Evolutionary conservation across 2,329 filamentous ascomycete genomes (phyloP).

Genomic region (Claviceps fusiformis): DNA sequence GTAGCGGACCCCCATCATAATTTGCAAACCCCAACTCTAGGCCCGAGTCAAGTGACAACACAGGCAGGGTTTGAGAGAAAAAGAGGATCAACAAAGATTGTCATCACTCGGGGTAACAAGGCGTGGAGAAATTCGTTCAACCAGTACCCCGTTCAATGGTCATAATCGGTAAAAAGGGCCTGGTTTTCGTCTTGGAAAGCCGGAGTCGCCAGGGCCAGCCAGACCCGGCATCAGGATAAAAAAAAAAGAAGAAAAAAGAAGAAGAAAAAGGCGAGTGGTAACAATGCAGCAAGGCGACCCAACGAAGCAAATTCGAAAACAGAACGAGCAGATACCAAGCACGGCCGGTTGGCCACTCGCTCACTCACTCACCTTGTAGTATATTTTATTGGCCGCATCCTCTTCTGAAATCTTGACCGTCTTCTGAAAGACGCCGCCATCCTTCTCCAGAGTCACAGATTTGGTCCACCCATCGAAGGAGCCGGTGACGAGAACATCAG

Average conservation of each 20-base stretch:
- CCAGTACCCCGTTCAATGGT: not conserved
- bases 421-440: constrained; percentile 64
- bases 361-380: constrained; percentile 69
- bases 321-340: not conserved
- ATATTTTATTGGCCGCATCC: constrained; percentile 52
- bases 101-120: not conserved
- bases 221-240: not conserved
- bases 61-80: not conserved
- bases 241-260: no score
- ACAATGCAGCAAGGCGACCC: not conserved
- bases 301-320: not conserved
- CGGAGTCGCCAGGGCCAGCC: not conserved
- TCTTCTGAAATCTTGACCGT: constrained; percentile 54
- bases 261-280: not conserved
- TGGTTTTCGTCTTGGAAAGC: not conserved
- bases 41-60: not conserved
- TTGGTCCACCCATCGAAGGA: constrained; percentile 92
- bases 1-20: not conserved
- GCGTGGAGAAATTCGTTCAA: not conserved
- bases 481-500: constrained; percentile 57
- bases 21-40: not conserved
- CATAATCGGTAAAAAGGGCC: not conserved
- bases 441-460: constrained; percentile 69
- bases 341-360: no score
- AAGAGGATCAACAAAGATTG: not conserved